phyloP scores from a whole-genome alignment of 306 rosid species.

The Quercus mongolica region DNA sequence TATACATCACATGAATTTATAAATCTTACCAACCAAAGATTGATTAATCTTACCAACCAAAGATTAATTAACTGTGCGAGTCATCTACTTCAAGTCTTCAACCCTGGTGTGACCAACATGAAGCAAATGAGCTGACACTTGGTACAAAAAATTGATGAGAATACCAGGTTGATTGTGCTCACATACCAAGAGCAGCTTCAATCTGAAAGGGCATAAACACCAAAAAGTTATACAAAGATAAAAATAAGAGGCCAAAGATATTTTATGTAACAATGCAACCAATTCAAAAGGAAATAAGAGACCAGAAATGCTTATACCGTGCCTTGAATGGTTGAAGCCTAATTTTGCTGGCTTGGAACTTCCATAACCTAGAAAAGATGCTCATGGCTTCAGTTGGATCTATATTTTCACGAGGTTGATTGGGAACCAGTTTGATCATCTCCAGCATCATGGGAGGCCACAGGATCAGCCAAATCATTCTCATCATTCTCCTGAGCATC shows the following conservation, averaged over 20 bases:
- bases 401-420: conserved; percentile 19
- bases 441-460: neutral
- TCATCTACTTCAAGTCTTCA: neutral
- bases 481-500: conserved; percentile 26
- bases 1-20: no score
- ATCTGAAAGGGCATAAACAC: neutral
- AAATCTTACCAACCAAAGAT: no score
- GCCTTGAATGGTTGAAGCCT: neutral
- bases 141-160: neutral
- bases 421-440: conserved; percentile 31
- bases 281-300: no score
- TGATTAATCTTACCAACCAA: no score
- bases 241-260: neutral
- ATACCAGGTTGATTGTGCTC: neutral
- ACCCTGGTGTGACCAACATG: neutral
- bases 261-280: neutral
- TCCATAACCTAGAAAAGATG: neutral
- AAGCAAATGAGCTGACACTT: neutral
- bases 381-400: neutral
- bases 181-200: neutral
- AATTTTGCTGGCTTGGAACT: neutral
- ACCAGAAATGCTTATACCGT: neutral
- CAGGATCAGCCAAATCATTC: neutral
- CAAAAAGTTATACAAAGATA: neutral
- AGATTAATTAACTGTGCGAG: no score